A percentile compares a stretch with the other conserved stretches of the same genome.
Evolutionary conservation across 2,329 filamentous ascomycete species (phyloP).

Genomic region (Xylariaceae sp.): DNA sequence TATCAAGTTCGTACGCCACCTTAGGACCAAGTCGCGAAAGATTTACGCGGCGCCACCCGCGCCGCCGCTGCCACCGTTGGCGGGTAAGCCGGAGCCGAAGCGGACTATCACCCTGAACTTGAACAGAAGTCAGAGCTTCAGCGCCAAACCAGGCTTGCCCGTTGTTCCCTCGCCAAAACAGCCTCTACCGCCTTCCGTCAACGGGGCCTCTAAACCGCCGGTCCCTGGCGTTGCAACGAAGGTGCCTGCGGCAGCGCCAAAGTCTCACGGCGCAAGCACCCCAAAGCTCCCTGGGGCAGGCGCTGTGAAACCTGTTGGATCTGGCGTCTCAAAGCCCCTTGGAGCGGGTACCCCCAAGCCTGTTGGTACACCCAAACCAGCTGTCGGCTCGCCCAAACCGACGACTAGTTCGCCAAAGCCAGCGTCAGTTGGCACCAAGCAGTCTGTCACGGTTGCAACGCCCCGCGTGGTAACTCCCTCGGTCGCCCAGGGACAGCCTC

Average conservation of each 20-base stretch:
- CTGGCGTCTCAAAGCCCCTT: too few relatives aligned
- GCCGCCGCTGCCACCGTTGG: too few relatives aligned
- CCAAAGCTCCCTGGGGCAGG: conserved; percentile 2
- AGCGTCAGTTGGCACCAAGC: conserved; percentile 2
- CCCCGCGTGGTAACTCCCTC: neutral
- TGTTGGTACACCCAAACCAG: too few relatives aligned
- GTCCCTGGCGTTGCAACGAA: neutral
- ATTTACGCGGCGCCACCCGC: conserved; percentile 12
- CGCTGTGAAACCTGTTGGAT: too few relatives aligned
- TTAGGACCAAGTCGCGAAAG: conserved; percentile 20
- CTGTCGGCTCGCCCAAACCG: too few relatives aligned
- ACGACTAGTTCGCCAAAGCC: neutral
- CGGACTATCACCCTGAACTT: conserved; percentile 27
- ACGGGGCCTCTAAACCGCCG: conserved; percentile 5
- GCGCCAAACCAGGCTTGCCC: conserved; percentile 10
- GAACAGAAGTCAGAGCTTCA: conserved; percentile 19
- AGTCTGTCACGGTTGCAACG: neutral
- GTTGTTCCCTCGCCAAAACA: conserved; percentile 5
- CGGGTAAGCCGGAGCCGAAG: conserved; percentile 21
- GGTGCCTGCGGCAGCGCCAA: too few relatives aligned
- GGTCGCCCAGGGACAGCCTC: conserved; percentile 11
- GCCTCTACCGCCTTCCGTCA: too few relatives aligned
- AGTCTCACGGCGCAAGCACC: neutral
- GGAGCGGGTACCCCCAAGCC: too few relatives aligned
- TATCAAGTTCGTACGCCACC: conserved; percentile 19